Conservation (phyloP, 805 yeast species). For the Dipodascopsis uninucleata region DNA sequence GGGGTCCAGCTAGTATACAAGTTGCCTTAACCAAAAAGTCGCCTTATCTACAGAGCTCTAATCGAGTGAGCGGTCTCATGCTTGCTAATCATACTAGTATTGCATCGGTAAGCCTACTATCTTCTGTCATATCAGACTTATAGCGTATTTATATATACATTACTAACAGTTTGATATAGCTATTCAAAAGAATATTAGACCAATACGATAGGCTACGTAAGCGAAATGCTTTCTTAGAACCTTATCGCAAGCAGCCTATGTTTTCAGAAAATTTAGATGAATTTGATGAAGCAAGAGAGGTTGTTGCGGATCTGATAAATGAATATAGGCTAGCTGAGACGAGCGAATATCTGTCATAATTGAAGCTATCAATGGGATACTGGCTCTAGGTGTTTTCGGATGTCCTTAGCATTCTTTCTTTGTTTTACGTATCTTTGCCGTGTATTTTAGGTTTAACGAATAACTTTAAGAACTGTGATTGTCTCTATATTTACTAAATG, state of each 20-base stretch:
- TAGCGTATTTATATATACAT: not conserved
- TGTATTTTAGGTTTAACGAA: too few relatives aligned
- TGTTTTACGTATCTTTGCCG: too few relatives aligned
- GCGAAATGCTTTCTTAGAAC: slow-evolving; percentile 78
- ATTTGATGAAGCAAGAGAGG: slow-evolving; percentile 73
- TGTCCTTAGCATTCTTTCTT: too few relatives aligned
- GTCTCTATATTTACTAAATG: too few relatives aligned
- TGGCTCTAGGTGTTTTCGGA: too few relatives aligned
- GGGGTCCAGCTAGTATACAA: slow-evolving; percentile 78
- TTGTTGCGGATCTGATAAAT: slow-evolving; percentile 69
- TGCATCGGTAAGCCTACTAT: slow-evolving; percentile 39
- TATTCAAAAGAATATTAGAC: slow-evolving; percentile 61
- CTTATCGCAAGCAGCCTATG: slow-evolving; percentile 52
- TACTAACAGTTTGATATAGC: slow-evolving; percentile 14
- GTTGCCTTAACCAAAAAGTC: slow-evolving; percentile 73
- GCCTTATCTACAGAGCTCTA: slow-evolving; percentile 48
- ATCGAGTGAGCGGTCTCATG: slow-evolving; percentile 71
- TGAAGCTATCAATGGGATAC: not conserved
- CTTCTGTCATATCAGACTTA: not conserved
- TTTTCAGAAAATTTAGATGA: slow-evolving; percentile 50
- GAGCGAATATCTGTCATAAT: slow-evolving; percentile 32
- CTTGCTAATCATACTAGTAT: slow-evolving; percentile 79
- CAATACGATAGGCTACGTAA: slow-evolving; percentile 79
- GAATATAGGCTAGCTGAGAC: slow-evolving; percentile 77
- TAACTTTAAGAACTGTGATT: too few relatives aligned